A percentile compares a stretch with the other conserved stretches of the same genome.
Conservation (phyloP, 805 yeast genomes). For the Ogataea methanolica region DNA sequence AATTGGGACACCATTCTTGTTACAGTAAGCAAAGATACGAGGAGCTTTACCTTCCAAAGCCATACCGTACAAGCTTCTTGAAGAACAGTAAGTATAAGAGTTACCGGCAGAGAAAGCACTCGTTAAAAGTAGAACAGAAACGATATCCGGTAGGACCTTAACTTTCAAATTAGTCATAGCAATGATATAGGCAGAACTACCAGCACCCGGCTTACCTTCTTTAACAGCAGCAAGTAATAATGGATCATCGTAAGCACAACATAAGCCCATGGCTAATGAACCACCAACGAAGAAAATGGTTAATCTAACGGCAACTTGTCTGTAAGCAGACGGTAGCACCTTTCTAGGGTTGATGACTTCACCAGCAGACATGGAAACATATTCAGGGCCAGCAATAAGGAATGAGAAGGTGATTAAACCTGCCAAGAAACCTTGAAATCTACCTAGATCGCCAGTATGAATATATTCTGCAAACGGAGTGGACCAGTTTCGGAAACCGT, state of each 20-base stretch:
- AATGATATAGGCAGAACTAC: constrained; percentile 43
- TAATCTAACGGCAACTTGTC: constrained; percentile 41
- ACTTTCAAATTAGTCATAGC: constrained; percentile 44
- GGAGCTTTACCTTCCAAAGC: constrained; percentile 47
- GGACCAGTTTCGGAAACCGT: constrained; percentile 32
- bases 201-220: constrained; percentile 39
- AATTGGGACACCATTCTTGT: constrained; percentile 43
- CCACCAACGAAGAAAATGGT: constrained; percentile 45
- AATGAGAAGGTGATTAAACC: constrained; percentile 39
- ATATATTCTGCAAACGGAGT: constrained; percentile 33
- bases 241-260: constrained; percentile 41
- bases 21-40: constrained; percentile 36
- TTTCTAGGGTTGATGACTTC: constrained; percentile 46
- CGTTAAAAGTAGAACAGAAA: constrained; percentile 38
- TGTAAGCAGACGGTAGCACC: constrained; percentile 42
- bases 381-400: constrained; percentile 47
- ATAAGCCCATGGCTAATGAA: constrained; percentile 41
- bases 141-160: constrained; percentile 39
- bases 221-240: constrained; percentile 28
- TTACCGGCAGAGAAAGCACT: constrained; percentile 47
- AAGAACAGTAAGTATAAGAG: constrained; percentile 42
- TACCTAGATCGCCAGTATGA: constrained; percentile 38
- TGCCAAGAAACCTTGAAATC: constrained; percentile 42
- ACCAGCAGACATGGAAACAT: constrained; percentile 43
- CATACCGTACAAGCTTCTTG: constrained; percentile 44